These are phyloP conservation scores for Lachancea meyersii DNA, from an alignment of 805 yeast genomes.

Conservation along the genomic window DNA sequence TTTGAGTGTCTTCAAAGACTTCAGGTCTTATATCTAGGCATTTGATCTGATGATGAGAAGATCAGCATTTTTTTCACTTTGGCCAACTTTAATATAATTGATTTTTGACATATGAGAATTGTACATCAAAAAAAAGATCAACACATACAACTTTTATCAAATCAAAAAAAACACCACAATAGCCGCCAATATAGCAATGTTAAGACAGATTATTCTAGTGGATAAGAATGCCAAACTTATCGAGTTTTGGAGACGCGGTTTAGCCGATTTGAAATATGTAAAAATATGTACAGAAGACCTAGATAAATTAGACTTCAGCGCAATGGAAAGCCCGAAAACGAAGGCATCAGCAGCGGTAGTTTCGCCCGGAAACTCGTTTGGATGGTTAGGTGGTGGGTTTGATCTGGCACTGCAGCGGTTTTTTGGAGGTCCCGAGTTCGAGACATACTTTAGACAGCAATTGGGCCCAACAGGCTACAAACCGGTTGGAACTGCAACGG, in stretches of 20 bases:
- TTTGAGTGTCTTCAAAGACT: no score
- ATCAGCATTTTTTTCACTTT: no score
- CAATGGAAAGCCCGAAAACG: background rate
- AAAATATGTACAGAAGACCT: background rate
- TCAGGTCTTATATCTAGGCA: no score
- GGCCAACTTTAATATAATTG: no score
- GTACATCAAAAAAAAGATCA: no score
- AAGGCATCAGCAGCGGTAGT: conserved; percentile 33
- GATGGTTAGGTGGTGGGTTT: conserved; percentile 48
- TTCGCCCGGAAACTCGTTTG: conserved; percentile 49
- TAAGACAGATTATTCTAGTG: conserved; percentile 4
- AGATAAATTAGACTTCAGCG: background rate
- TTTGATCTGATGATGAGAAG: no score
- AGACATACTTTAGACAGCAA: conserved; percentile 25
- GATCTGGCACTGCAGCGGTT: conserved; percentile 32
- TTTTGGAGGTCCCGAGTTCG: conserved; percentile 27
- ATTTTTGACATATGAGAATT: no score
- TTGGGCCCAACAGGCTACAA: conserved; percentile 19
- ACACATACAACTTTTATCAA: no score
- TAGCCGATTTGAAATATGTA: background rate
- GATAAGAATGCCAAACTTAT: conserved; percentile 9
- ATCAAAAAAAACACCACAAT: no score
- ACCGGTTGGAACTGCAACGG: conserved; percentile 24
- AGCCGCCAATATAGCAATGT: no score
- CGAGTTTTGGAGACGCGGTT: conserved; percentile 2